phyloP scores from a whole-genome alignment of 2,329 filamentous ascomycete species.

The Fusarium protoensiforme region DNA sequence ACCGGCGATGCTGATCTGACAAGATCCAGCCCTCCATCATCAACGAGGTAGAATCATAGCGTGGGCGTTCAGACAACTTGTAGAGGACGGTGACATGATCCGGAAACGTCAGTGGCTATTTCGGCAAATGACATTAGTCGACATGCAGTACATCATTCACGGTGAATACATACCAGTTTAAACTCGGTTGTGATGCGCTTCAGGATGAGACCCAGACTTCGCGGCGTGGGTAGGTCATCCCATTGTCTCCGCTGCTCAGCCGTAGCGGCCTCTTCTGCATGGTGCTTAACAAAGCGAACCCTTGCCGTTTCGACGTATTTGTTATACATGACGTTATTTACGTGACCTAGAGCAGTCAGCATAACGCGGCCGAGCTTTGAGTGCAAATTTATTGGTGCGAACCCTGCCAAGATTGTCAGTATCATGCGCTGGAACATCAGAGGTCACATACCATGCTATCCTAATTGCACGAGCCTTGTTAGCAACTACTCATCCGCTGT shows the following conservation, averaged over 20 bases:
- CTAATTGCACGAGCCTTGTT: not conserved
- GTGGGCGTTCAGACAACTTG: conserved; percentile 16
- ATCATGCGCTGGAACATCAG: fast-evolving
- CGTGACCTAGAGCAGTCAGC: conserved; percentile 18
- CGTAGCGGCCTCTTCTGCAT: conserved; percentile 9
- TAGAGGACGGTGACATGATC: conserved; percentile 24
- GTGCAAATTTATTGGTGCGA: fast-evolving
- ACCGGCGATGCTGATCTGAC: conserved; percentile 16
- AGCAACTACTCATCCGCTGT: not conserved
- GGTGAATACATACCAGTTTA: conserved; percentile 10
- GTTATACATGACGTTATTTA: conserved; percentile 36
- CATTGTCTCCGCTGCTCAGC: conserved; percentile 13
- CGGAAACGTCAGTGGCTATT: conserved; percentile 23
- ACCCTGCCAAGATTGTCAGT: not conserved
- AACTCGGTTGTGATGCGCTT: conserved; percentile 31
- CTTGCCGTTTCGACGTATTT: conserved; percentile 26
- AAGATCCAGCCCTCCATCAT: conserved; percentile 30
- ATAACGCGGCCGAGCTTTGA: fast-evolving
- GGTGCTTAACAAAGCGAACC: conserved; percentile 20
- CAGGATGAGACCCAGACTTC: conserved; percentile 22
- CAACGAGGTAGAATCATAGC: conserved; percentile 22
- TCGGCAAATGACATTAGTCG: fast-evolving
- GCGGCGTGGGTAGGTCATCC: conserved; percentile 13
- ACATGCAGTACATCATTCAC: fast-evolving
- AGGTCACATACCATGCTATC: conserved; percentile 23